These are phyloP conservation scores for Ehretia macrophylla DNA, from an alignment of 257 asterid species.

Conservation along the genomic window DNA sequence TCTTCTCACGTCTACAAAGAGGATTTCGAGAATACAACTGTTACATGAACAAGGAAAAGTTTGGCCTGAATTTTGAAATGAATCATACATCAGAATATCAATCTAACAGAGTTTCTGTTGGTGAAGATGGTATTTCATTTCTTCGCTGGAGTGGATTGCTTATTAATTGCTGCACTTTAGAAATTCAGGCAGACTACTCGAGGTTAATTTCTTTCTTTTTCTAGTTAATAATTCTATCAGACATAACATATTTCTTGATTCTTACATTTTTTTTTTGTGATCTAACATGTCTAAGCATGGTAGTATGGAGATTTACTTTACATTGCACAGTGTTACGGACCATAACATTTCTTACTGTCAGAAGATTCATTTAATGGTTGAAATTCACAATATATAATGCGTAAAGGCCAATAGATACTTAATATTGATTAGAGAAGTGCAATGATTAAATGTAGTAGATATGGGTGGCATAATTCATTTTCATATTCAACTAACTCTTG, in stretches of 20 bases:
- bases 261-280: neutral
- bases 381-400: too few relatives aligned
- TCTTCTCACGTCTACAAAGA: conserved; percentile 58
- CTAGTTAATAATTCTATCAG: neutral
- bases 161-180: conserved; percentile 67
- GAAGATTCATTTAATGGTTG: too few relatives aligned
- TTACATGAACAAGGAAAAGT: conserved; percentile 72
- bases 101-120: conserved; percentile 47
- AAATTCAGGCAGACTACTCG: conserved; percentile 91
- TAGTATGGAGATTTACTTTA: too few relatives aligned
- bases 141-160: conserved; percentile 93
- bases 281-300: neutral
- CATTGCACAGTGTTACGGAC: too few relatives aligned
- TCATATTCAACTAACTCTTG: too few relatives aligned
- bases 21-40: conserved; percentile 78
- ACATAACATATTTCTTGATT: neutral
- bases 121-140: conserved; percentile 67
- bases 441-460: too few relatives aligned
- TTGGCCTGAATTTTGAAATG: conserved; percentile 58
- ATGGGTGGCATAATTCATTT: too few relatives aligned
- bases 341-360: neutral
- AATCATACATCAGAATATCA: conserved; percentile 21
- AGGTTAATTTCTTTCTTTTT: conserved; percentile 42
- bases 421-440: too few relatives aligned
- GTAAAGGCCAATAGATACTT: too few relatives aligned